Evolutionary conservation across 352 stramenopile genomes (phyloP).

Genomic region (Phytopythium helicoides): DNA sequence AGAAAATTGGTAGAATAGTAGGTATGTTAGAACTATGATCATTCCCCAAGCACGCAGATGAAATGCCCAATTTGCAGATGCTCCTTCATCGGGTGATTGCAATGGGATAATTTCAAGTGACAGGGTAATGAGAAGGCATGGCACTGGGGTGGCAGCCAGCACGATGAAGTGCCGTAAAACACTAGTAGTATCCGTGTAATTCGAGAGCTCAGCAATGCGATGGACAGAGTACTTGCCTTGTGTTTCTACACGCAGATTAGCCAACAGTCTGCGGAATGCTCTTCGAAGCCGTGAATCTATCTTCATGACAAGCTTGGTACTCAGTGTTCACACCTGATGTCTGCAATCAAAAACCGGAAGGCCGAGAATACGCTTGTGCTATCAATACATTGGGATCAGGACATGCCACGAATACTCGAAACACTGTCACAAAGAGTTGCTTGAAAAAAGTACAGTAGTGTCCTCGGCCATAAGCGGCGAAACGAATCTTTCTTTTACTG

Average conservation of each 20-base stretch:
- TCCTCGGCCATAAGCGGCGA: no score
- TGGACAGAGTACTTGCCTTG: slow-evolving; percentile 15
- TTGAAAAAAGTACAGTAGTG: no score
- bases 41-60: slow-evolving; percentile 12
- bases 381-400: no score
- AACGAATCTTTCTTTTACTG: no score
- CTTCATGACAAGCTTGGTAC: no score
- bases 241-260: slow-evolving; percentile 10
- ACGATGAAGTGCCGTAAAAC: slow-evolving; percentile 2
- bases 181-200: slow-evolving; percentile 10
- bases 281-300: no score
- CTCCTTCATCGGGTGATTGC: slow-evolving; percentile 7
- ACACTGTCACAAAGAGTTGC: no score
- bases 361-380: no score
- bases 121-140: slow-evolving; percentile 14
- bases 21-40: slow-evolving; percentile 14
- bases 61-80: slow-evolving; percentile 11
- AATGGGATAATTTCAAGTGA: slow-evolving; percentile 15
- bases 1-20: slow-evolving; percentile 13
- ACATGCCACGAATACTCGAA: no score
- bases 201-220: slow-evolving; percentile 6
- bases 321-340: no score
- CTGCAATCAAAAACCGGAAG: no score
- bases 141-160: slow-evolving; percentile 12
- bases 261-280: slow-evolving; percentile 1